phyloP scores from a whole-genome alignment of 2,329 filamentous ascomycete genomes.

The Penicillium olsonii region DNA sequence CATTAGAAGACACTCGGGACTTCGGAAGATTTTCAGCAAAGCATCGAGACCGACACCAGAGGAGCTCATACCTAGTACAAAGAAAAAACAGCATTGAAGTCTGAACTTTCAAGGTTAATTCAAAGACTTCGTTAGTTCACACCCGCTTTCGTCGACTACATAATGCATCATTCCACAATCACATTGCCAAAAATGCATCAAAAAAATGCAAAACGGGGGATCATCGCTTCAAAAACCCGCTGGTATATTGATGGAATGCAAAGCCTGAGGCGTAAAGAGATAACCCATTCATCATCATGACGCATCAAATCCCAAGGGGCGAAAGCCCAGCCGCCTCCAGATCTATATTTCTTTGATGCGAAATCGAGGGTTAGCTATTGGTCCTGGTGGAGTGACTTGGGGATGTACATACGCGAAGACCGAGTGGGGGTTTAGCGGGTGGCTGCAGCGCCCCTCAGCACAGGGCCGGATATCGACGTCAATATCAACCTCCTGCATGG shows the following conservation, averaged over 20 bases:
- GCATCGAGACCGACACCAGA: no score
- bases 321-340: background rate
- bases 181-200: no score
- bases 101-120: no score
- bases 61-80: no score
- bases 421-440: conserved; percentile 1
- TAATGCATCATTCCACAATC: no score
- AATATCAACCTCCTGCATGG: conserved; percentile 48
- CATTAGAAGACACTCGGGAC: no score
- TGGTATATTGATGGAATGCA: background rate
- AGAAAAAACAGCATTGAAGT: no score
- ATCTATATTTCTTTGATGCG: background rate
- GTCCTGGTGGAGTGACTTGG: background rate
- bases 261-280: background rate
- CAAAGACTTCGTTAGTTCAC: no score
- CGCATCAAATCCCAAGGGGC: background rate
- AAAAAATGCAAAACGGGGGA: no score
- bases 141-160: background rate
- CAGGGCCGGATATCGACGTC: conserved; percentile 48
- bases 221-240: background rate
- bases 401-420: background rate
- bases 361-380: background rate
- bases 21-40: no score
- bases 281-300: background rate
- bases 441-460: conserved; percentile 41